Conservation (phyloP, 441 rosid species). For the Pelargonium citronellum region DNA sequence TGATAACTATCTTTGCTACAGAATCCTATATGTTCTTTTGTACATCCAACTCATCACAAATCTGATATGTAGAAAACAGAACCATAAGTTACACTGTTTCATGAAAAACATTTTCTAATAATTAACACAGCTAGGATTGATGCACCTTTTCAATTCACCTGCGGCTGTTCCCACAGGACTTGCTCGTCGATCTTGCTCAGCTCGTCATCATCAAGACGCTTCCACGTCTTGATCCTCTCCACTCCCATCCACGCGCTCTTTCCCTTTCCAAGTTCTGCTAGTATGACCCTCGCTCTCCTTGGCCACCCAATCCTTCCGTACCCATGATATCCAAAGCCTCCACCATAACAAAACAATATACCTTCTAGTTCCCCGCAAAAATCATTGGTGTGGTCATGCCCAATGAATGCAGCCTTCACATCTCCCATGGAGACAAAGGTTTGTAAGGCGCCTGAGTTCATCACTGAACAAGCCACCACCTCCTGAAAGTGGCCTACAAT, state of each 20-base stretch:
- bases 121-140: too few species aligned
- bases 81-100: too few species aligned
- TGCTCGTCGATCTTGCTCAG: slow-evolving; percentile 71
- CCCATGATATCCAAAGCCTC: slow-evolving; percentile 89
- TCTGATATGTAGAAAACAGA: too few species aligned
- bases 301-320: slow-evolving; percentile 71
- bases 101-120: too few species aligned
- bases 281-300: slow-evolving; percentile 63
- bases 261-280: slow-evolving; percentile 55
- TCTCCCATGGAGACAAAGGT: slow-evolving; percentile 63
- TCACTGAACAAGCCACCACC: slow-evolving; percentile 62
- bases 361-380: slow-evolving; percentile 74
- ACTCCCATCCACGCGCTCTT: slow-evolving; percentile 49
- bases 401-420: slow-evolving; percentile 77
- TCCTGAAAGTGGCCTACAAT: slow-evolving; percentile 65
- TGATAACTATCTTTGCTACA: too few species aligned
- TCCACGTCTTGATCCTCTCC: slow-evolving; percentile 65
- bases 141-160: too few species aligned
- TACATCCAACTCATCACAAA: too few species aligned
- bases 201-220: slow-evolving; percentile 61
- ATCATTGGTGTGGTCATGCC: slow-evolving; percentile 83
- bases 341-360: slow-evolving; percentile 86
- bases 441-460: slow-evolving; percentile 57
- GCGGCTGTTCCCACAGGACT: slow-evolving; percentile 48
- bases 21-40: too few species aligned